Evolutionary conservation across 148 eudicot species (phyloP), one percentile per base, ranked within the genome.

Genomic region (Rhododendron vialii): DNA sequence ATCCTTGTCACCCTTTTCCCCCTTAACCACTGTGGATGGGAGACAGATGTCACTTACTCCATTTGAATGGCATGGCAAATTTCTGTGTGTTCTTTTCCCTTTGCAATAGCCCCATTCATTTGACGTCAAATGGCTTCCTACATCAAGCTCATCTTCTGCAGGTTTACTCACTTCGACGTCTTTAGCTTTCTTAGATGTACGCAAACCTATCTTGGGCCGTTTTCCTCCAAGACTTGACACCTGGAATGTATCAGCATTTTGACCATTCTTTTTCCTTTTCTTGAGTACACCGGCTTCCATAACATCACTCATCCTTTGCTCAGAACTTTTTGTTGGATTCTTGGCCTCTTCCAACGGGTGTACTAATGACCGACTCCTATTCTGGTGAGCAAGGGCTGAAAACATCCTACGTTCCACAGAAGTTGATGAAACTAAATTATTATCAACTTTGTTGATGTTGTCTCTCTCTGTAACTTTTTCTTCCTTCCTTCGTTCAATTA

Each of bases 51-150:
- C 59, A 82, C 73, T 80, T 75, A 76, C 69, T 48, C 82, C 82
- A n/a, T 83, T 82, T 84, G 85, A 86, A 73, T 78, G 84, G 43
- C 51, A 78, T 28, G 79, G 80, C 30, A 67, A 53, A 2, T 36
- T 48, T 36, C 76, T 69, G 74, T 84, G 85, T 83, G 82, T 85
- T 87, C 95, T 86, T 91, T 92, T 93, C 88, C 90, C 87, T 88
- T 88, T 91, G 2, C 93, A 90, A 88, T 83, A 89, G 18, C 45
- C 88, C 92, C 91, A 86, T 28, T 22, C 22, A 38, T 89, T 88
- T 67, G 87, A 85, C 77, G 82, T 86, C 50, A 83, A 67, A n/a
- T 63, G 84, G 71, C 86, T 73, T 78, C 35, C 75, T 30, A 50
- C 63, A 87, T 45, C 30, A 15, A 69, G 51, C 41, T 69, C 51